Evolutionary conservation across 495 filamentous ascomycete species (phyloP).

Genomic region (Neurospora tetrasperma): DNA sequence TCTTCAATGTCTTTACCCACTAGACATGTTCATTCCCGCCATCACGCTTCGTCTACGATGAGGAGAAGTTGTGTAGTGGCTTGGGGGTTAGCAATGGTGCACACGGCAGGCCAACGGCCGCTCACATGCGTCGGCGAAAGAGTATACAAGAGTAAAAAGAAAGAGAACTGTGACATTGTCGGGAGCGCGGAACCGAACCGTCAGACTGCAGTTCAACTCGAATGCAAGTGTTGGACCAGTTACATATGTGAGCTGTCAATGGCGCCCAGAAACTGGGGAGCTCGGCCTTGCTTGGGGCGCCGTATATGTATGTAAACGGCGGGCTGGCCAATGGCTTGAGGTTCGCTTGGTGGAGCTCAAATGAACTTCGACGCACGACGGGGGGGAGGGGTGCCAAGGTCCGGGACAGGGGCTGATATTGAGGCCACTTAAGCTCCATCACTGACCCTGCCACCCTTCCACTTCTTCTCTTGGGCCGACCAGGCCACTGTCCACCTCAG

Average conservation of each 20-base stretch:
- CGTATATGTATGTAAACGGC: not conserved
- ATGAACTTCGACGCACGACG: not conserved
- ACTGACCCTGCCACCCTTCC: not conserved
- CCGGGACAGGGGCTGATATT: not conserved
- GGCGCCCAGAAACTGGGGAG: not conserved
- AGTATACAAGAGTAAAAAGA: not conserved
- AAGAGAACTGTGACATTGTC: not conserved
- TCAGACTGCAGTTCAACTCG: no score
- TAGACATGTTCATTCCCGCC: not conserved
- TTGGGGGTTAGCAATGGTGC: not conserved
- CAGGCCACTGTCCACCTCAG: not conserved
- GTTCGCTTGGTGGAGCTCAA: not conserved
- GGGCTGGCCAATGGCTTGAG: not conserved
- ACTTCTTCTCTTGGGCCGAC: not conserved
- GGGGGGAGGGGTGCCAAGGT: not conserved
- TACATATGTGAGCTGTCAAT: not conserved
- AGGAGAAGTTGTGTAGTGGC: not conserved
- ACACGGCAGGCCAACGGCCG: not conserved
- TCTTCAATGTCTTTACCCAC: not conserved
- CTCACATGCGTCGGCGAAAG: not conserved
- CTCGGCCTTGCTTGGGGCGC: not conserved
- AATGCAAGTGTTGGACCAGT: no score
- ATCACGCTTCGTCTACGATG: not conserved
- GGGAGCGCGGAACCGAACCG: not conserved
- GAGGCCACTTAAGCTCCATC: constrained; percentile 1